Base-by-base conservation (phyloP, 225 moss, liverwort and hornwort genomes). In the Ulota crispa region DNA sequence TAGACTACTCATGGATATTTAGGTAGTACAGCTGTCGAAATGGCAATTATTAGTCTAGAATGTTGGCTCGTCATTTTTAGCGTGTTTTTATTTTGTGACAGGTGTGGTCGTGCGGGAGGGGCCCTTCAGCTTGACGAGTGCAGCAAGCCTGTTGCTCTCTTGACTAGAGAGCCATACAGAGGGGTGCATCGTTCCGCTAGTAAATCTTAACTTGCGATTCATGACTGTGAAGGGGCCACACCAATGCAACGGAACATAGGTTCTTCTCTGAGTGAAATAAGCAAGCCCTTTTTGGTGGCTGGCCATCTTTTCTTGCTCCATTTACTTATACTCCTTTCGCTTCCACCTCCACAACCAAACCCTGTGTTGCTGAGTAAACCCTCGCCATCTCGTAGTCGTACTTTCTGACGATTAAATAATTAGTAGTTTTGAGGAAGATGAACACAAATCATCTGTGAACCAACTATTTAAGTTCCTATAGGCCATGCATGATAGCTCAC, bases 291-390 rank as follows among this genome's bases (percentile, higher is more conserved):
- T 79, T 78, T 79, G 82, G 87, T 85, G 77, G 87, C 88, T 77
- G 88, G 93, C 75, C 83, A 92, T 70, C 87, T 89, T 62, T 92
- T 89, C 75, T 84, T 92, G 85, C 91, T 95, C 45, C 90, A 87
- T 72, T 84, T 93, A 77, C 91, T 92, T 20, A 79, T 91, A 24
- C 82, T 94, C 28, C 87, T 91, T 15, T 92, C 90, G 47, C 90
- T 93, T 73, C 88, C 90, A 50, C 83, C 83, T 72, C 80, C 82
- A 39, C 89, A 78, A 66, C 81, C 88, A 41, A 70, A 80, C 64
- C 87, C 79, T 63, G 62, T 68, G 57, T 73, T 68, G 32, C 62
- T 70, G 67, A 72, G 50, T 23, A 28, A 55, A 45, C 66, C 56
- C 60, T 54, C 28, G 60, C 32, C 52, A 23, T 66, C 31, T 27